phyloP scores from a whole-genome alignment of 2,329 filamentous ascomycete genomes.

The Trichophyton mentagrophytes region DNA sequence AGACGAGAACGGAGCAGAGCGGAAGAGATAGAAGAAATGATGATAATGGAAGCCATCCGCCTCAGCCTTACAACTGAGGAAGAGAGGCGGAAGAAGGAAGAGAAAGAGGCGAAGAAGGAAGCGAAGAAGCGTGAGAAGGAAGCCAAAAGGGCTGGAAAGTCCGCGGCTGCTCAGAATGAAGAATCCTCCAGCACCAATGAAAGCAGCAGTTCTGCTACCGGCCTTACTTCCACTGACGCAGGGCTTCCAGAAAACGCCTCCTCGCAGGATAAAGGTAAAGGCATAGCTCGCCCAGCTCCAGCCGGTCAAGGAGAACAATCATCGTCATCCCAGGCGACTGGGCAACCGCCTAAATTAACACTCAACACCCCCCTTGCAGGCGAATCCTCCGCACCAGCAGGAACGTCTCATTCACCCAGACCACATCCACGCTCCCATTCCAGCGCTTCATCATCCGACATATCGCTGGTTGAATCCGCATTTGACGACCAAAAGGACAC shows the following conservation, averaged over 20 bases:
- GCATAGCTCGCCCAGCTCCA: slow-evolving; percentile 43
- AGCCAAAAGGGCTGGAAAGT: slow-evolving; percentile 59
- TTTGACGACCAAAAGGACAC: slow-evolving; percentile 30
- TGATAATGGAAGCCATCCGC: slow-evolving; percentile 95
- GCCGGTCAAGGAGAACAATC: not conserved
- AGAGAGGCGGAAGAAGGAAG: slow-evolving; percentile 73
- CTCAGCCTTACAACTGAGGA: slow-evolving; percentile 86
- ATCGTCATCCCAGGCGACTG: not conserved
- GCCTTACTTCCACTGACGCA: slow-evolving; percentile 27
- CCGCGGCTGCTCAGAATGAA: slow-evolving; percentile 55
- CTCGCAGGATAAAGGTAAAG: slow-evolving; percentile 52
- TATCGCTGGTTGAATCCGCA: slow-evolving; percentile 57
- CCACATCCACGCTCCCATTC: slow-evolving; percentile 73
- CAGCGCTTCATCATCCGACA: slow-evolving; percentile 71
- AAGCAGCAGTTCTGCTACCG: slow-evolving; percentile 50
- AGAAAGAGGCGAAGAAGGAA: slow-evolving; percentile 68
- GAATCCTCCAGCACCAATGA: slow-evolving; percentile 40
- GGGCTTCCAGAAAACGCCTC: slow-evolving; percentile 26
- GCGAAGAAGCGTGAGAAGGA: slow-evolving; percentile 77
- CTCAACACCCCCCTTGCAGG: slow-evolving; percentile 8
- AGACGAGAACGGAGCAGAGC: slow-evolving; percentile 47
- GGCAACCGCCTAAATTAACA: slow-evolving; percentile 15
- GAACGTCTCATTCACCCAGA: slow-evolving; percentile 38
- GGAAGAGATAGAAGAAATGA: slow-evolving; percentile 90
- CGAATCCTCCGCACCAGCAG: not conserved